Evolutionary conservation across 208 protist species (phyloP).

Genomic region (Leishmania aethiopica): DNA sequence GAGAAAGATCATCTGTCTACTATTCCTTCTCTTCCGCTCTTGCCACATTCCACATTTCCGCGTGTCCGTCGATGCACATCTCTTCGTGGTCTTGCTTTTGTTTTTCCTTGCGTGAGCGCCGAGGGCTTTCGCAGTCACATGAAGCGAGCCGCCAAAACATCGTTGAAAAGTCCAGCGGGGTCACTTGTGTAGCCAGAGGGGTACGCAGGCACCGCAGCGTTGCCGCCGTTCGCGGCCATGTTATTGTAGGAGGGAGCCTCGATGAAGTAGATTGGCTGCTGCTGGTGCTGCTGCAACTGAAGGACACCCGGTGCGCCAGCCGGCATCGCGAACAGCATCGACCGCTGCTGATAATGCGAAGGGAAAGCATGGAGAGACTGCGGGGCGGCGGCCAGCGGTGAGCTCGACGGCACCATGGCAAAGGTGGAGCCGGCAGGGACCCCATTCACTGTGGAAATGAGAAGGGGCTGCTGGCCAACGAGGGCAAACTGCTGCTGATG

Average conservation of each 20-base stretch:
- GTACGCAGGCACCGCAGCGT: neutral
- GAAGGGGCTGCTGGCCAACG: slow-evolving; percentile 13
- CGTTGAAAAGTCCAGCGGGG: neutral
- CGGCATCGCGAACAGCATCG: slow-evolving; percentile 25
- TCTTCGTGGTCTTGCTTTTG: too few species aligned
- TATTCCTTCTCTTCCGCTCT: neutral
- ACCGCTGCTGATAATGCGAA: slow-evolving; percentile 6
- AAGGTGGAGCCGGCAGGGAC: slow-evolving; percentile 6
- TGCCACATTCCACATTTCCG: neutral
- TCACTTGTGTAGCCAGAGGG: neutral
- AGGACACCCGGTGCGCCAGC: slow-evolving; percentile 10
- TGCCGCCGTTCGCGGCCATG: slow-evolving; percentile 11
- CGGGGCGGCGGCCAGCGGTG: neutral
- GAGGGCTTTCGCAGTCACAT: neutral
- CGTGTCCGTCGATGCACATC: neutral
- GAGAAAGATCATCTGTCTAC: neutral
- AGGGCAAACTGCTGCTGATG: slow-evolving; percentile 8
- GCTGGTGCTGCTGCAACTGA: slow-evolving; percentile 21
- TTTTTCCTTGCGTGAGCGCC: neutral
- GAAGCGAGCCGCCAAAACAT: neutral
- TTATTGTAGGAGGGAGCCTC: slow-evolving; percentile 15
- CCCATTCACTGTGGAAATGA: slow-evolving; percentile 5
- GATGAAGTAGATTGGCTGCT: slow-evolving; percentile 23
- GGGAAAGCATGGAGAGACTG: slow-evolving; percentile 1
- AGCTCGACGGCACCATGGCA: slow-evolving; percentile 6